Conservation (phyloP, 768 basidiomycete genomes). For the Rubroboletus satanas region DNA sequence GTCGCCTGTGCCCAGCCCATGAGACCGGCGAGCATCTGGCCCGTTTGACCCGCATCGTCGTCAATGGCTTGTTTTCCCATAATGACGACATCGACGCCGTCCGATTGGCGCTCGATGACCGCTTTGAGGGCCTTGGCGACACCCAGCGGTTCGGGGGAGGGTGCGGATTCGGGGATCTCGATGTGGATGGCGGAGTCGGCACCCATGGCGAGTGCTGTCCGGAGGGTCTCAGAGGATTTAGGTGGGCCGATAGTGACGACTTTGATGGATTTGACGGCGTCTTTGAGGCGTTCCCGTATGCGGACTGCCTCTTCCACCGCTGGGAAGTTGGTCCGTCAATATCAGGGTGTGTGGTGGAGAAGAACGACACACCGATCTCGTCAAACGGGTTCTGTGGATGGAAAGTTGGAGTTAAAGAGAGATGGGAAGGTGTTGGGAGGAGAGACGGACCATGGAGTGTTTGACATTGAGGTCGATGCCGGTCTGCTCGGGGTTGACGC, state of each 20-base stretch:
- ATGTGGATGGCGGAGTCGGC: constrained; percentile 92
- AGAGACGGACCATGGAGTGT: constrained; percentile 86
- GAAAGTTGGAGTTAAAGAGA: background rate
- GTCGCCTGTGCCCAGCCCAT: constrained; percentile 92
- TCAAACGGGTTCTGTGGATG: constrained; percentile 87
- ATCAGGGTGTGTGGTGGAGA: background rate
- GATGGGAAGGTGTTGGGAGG: background rate
- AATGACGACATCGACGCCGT: constrained; percentile 80
- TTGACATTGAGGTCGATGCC: constrained; percentile 97
- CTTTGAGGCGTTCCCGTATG: constrained; percentile 80
- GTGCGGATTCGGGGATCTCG: constrained; percentile 70
- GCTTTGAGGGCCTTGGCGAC: constrained; percentile 84
- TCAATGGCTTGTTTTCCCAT: constrained; percentile 99
- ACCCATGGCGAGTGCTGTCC: constrained; percentile 97
- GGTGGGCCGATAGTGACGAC: constrained; percentile 93
- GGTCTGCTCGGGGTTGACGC: constrained; percentile 91
- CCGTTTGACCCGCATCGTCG: constrained; percentile 92
- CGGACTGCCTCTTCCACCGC: constrained; percentile 97
- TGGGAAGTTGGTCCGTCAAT: constrained; percentile 27
- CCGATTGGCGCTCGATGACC: constrained; percentile 60
- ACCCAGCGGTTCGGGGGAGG: constrained; percentile 83
- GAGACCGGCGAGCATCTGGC: constrained; percentile 95
- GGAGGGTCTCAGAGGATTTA: constrained; percentile 84
- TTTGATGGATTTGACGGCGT: constrained; percentile 77
- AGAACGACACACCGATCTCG: constrained; percentile 74